Conservation (phyloP, 2,329 filamentous ascomycete species). For the Pseudogymnoascus sp. region DNA sequence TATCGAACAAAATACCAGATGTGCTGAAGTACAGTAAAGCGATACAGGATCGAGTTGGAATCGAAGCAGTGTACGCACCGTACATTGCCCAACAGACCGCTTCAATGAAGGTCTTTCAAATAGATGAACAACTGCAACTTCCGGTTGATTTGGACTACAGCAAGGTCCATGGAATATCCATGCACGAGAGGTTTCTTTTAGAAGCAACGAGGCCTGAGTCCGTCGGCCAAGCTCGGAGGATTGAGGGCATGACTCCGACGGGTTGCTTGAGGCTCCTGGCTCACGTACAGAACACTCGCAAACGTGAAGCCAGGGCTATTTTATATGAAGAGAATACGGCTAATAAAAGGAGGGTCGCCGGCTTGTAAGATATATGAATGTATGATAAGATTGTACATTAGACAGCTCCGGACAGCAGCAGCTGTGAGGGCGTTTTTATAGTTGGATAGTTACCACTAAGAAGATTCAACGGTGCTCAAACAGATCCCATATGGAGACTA, state of each 20-base stretch:
- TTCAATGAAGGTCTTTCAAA: slow-evolving; percentile 56
- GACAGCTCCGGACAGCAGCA: background rate
- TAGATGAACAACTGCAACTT: slow-evolving; percentile 67
- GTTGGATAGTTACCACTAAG: background rate
- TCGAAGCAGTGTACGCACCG: slow-evolving; percentile 80
- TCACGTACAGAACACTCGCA: slow-evolving; percentile 36
- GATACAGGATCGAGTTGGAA: slow-evolving; percentile 61
- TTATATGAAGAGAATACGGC: background rate
- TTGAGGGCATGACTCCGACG: slow-evolving; percentile 68
- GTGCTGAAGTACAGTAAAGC: slow-evolving; percentile 45
- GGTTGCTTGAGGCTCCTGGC: slow-evolving; percentile 53
- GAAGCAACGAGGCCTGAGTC: slow-evolving; percentile 67
- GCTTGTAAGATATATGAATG: background rate
- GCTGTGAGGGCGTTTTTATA: background rate
- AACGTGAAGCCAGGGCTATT: background rate
- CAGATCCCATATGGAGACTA: background rate
- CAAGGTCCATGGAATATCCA: slow-evolving; percentile 62
- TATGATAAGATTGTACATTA: background rate
- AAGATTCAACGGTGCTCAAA: background rate
- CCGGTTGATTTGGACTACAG: slow-evolving; percentile 71
- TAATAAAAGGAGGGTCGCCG: background rate
- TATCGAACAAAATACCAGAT: slow-evolving; percentile 49
- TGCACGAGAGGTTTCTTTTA: slow-evolving; percentile 68
- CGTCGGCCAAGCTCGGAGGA: slow-evolving; percentile 75
- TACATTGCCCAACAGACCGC: slow-evolving; percentile 68